phyloP scores from a whole-genome alignment of 2,329 filamentous ascomycete species.

The Ceratocystis eucalypticola region DNA sequence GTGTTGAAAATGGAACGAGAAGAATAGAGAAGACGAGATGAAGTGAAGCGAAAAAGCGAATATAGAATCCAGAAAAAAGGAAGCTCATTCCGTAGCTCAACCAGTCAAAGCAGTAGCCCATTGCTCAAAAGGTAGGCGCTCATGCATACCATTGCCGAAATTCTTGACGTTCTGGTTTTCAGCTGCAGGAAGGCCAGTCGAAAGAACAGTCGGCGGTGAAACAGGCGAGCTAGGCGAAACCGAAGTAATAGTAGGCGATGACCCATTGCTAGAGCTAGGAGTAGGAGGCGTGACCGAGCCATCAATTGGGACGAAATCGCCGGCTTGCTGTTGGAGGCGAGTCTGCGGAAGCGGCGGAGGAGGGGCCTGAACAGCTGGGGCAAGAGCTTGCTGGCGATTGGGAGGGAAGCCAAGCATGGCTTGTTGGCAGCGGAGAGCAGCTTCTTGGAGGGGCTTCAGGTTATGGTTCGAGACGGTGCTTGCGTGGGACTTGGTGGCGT shows the following conservation, averaged over 20 bases:
- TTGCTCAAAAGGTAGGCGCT: conserved; percentile 14
- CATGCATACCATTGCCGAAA: conserved; percentile 14
- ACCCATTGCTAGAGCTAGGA: conserved; percentile 22
- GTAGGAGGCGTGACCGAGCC: conserved; percentile 24
- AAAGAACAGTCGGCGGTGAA: conserved; percentile 24
- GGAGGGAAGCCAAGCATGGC: conserved; percentile 17
- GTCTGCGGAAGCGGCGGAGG: background rate
- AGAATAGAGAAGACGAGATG: background rate
- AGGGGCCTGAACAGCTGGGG: background rate
- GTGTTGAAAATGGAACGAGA: background rate
- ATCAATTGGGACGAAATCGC: conserved; percentile 12
- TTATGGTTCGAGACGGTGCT: conserved; percentile 33
- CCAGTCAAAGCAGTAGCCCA: conserved; percentile 14
- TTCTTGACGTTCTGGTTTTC: conserved; percentile 11
- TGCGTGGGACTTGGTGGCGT: conserved; percentile 23
- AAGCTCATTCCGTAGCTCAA: background rate
- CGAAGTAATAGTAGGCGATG: conserved; percentile 29
- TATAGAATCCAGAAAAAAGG: background rate
- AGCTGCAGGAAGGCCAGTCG: conserved; percentile 9
- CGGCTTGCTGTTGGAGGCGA: background rate
- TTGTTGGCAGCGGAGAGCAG: conserved; percentile 21
- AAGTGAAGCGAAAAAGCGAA: background rate
- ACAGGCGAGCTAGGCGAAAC: conserved; percentile 36
- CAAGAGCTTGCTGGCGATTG: conserved; percentile 20
- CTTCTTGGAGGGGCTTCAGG: conserved; percentile 28